phyloP scores from a whole-genome alignment of 148 eudicot genomes.

The Camellia japonica region DNA sequence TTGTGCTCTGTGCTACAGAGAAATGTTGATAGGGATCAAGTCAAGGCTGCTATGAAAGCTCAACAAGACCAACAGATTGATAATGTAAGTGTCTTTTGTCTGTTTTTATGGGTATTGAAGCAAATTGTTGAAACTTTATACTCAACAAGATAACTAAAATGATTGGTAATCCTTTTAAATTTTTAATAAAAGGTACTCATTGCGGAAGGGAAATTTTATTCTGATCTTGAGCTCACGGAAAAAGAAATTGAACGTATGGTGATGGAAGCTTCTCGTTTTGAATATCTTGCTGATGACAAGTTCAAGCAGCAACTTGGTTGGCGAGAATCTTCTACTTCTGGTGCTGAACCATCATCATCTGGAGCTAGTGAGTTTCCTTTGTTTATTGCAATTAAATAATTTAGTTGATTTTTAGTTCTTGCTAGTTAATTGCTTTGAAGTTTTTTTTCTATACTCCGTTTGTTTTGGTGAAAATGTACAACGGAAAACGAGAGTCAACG shows the following conservation, averaged over 20 bases:
- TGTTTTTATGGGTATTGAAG: background rate
- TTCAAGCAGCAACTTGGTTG: conserved; percentile 61
- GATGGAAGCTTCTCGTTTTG: conserved; percentile 95
- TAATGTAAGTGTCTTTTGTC: conserved; percentile 42
- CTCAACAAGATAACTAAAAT: conserved; percentile 5
- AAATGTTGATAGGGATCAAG: conserved; percentile 83
- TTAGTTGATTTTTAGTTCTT: background rate
- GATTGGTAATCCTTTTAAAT: conserved; percentile 2
- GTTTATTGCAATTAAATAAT: background rate
- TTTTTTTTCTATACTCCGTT: background rate
- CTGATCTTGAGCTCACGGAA: conserved; percentile 96
- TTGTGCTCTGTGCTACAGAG: conserved; percentile 43
- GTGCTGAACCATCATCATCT: conserved; percentile 97
- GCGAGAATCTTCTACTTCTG: conserved; percentile 76
- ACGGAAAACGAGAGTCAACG: no score
- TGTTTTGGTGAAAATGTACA: no score
- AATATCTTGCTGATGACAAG: conserved; percentile 69
- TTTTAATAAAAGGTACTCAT: conserved; percentile 61
- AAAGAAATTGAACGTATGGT: conserved; percentile 99
- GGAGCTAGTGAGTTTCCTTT: conserved; percentile 74
- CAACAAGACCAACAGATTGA: conserved; percentile 99
- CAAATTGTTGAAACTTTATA: background rate
- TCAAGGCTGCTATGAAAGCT: conserved; percentile 97
- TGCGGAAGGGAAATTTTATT: conserved; percentile 94
- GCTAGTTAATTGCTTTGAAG: background rate